phyloP scores from a whole-genome alignment of 345 rosid species.

The Camelina laxa region DNA sequence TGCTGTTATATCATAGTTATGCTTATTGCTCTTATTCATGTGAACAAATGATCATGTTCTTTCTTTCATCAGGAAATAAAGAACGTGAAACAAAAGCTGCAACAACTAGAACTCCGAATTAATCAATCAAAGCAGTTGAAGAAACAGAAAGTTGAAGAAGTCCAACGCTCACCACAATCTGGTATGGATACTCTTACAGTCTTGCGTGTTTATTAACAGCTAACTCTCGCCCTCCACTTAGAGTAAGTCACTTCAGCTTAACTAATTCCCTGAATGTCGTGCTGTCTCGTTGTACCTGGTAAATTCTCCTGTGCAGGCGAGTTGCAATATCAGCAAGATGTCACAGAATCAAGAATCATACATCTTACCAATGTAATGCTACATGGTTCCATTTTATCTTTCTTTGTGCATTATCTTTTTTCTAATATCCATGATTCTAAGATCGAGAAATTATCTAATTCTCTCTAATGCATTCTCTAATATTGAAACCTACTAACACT shows the following conservation, averaged over 20 bases:
- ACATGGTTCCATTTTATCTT: neutral
- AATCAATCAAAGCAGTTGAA: conserved; percentile 40
- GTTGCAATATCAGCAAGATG: conserved; percentile 36
- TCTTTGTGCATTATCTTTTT: conserved; percentile 10
- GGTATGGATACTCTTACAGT: conserved; percentile 40
- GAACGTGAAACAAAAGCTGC: conserved; percentile 48
- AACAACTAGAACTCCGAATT: conserved; percentile 45
- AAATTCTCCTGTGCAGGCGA: conserved; percentile 39
- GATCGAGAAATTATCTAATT: neutral
- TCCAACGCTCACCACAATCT: conserved; percentile 26
- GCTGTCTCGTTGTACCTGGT: conserved; percentile 14
- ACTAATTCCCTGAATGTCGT: neutral
- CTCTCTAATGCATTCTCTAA: conserved; percentile 10
- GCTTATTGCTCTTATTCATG: conserved; percentile 7
- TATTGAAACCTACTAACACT: neutral
- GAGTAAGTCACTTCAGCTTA: neutral
- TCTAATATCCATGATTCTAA: neutral
- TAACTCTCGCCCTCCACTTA: neutral
- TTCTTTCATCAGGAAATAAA: conserved; percentile 41
- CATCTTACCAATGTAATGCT: conserved; percentile 46
- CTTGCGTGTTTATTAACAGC: conserved; percentile 1
- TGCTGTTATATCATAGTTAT: conserved; percentile 12
- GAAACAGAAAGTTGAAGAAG: conserved; percentile 39
- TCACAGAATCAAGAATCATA: conserved; percentile 40
- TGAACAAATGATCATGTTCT: neutral